A percentile compares a stretch with the other conserved stretches of the same genome.
These are phyloP conservation scores for Xylariomycetidae sp. DNA, from an alignment of 2,329 filamentous ascomycete species.

Conservation along the genomic window DNA sequence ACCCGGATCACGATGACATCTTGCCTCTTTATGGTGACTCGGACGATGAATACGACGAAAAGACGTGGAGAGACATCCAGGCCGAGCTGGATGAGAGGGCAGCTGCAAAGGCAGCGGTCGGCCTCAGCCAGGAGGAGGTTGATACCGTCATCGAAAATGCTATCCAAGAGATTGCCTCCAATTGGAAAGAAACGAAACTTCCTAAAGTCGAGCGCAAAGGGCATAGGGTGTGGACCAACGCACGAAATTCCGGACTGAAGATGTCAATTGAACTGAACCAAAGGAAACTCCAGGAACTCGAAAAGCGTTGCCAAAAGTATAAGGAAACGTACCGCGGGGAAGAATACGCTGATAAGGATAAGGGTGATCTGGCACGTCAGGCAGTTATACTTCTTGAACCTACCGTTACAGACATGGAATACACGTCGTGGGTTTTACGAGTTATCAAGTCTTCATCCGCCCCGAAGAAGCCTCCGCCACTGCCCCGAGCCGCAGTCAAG, in stretches of 20 bases:
- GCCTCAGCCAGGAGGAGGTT: slow-evolving; percentile 43
- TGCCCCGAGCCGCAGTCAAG: slow-evolving; percentile 16
- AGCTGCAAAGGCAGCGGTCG: slow-evolving; percentile 7
- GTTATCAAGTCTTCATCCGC: slow-evolving; percentile 38
- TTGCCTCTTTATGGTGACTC: slow-evolving; percentile 54
- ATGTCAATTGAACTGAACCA: slow-evolving; percentile 40
- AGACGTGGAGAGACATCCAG: slow-evolving; percentile 59
- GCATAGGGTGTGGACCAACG: slow-evolving; percentile 56
- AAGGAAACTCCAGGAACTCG: slow-evolving; percentile 31
- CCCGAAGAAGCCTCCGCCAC: slow-evolving; percentile 31
- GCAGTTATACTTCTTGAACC: slow-evolving; percentile 58
- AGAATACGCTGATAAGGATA: too few relatives aligned
- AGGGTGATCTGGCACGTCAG: too few relatives aligned
- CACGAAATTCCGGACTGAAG: slow-evolving; percentile 38
- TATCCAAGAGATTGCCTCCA: slow-evolving; percentile 43
- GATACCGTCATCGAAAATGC: slow-evolving; percentile 48
- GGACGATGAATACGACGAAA: slow-evolving; percentile 49
- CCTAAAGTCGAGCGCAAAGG: slow-evolving; percentile 53
- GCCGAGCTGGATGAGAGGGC: slow-evolving; percentile 38
- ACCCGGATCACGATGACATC: slow-evolving; percentile 33
- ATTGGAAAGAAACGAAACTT: slow-evolving; percentile 57
- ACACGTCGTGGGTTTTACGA: slow-evolving; percentile 45
- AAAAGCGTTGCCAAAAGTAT: neutral
- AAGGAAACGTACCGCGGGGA: too few relatives aligned
- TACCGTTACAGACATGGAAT: slow-evolving; percentile 58